Percentiles rank a stretch among this genome's conserved stretches.
Evolutionary conservation across 345 rosid species (phyloP).

Genomic region (Mercurialis annua): DNA sequence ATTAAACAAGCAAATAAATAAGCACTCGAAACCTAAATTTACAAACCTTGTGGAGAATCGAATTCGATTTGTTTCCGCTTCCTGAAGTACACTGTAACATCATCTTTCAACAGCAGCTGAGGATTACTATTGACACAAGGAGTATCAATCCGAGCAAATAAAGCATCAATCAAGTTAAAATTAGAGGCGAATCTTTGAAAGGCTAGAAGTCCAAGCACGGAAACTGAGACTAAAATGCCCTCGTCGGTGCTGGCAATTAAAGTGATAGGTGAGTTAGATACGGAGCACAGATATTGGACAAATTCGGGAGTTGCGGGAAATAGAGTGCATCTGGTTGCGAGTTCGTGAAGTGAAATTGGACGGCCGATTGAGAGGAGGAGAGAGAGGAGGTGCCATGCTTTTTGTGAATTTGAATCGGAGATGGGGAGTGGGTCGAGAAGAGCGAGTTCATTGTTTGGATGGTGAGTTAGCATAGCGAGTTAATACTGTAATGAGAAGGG

Average conservation of each 20-base stretch:
- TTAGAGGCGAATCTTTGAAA: constrained; percentile 28
- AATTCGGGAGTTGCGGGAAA: constrained; percentile 38
- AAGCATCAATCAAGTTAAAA: constrained; percentile 7
- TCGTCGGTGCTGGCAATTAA: constrained; percentile 13
- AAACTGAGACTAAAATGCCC: constrained; percentile 30
- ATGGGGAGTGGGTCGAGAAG: constrained; percentile 9
- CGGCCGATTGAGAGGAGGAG: constrained; percentile 49
- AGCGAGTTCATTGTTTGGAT: constrained; percentile 9
- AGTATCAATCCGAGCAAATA: not conserved
- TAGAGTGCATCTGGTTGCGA: constrained; percentile 39
- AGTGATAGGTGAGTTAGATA: constrained; percentile 48
- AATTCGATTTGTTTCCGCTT: constrained; percentile 36
- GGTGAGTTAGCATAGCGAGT: constrained; percentile 10
- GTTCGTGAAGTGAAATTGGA: constrained; percentile 35
- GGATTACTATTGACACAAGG: not conserved
- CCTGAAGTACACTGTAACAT: constrained; percentile 13
- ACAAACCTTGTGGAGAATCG: constrained; percentile 13
- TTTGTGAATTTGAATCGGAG: constrained; percentile 13
- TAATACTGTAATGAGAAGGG: not conserved
- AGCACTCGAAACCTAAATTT: not conserved
- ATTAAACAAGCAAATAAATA: not conserved
- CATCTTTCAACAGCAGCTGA: not conserved
- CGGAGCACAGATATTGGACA: constrained; percentile 38
- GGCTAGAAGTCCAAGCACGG: constrained; percentile 24
- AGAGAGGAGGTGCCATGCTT: constrained; percentile 57